Percentiles rank a stretch among this genome's conserved stretches.
Evolutionary conservation across 75 land plant species (phyloP).

Genomic region (Selaginella moellendorffii): DNA sequence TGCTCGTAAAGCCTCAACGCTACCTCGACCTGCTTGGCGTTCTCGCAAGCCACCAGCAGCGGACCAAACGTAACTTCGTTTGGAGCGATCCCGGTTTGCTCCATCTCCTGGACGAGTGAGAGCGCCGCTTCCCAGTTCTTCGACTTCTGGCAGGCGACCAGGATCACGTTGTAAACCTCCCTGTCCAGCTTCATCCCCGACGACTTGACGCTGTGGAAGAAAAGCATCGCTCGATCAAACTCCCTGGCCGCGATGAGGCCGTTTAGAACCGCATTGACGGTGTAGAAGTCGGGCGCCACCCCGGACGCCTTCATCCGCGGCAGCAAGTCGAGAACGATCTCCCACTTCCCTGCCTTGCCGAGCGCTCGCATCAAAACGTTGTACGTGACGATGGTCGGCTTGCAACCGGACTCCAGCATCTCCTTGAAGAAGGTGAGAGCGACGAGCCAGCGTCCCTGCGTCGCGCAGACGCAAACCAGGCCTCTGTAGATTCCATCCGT

Average conservation of each 20-base stretch:
- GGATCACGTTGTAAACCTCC: not conserved
- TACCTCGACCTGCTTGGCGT: not conserved
- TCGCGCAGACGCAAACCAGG: not conserved
- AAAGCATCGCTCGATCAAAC: not conserved
- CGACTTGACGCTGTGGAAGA: not conserved
- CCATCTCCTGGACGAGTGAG: not conserved
- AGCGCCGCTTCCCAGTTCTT: not conserved
- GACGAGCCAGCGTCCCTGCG: not conserved
- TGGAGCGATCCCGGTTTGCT: not conserved
- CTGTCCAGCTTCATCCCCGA: not conserved
- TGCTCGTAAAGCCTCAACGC: not conserved
- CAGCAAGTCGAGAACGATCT: not conserved
- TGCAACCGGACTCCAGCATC: not conserved
- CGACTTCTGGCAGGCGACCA: not conserved
- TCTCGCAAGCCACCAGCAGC: not conserved
- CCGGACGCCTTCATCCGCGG: not conserved
- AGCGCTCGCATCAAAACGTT: not conserved
- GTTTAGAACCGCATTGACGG: not conserved
- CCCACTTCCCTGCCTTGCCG: not conserved
- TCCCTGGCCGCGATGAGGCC: not conserved
- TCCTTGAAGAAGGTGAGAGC: not conserved
- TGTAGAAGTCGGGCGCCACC: not conserved
- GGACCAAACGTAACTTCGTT: not conserved
- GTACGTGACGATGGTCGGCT: not conserved
- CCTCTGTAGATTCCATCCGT: not conserved